Conservation (phyloP, 1,139 yeast genomes). For the Yamadazyma mexicana region DNA sequence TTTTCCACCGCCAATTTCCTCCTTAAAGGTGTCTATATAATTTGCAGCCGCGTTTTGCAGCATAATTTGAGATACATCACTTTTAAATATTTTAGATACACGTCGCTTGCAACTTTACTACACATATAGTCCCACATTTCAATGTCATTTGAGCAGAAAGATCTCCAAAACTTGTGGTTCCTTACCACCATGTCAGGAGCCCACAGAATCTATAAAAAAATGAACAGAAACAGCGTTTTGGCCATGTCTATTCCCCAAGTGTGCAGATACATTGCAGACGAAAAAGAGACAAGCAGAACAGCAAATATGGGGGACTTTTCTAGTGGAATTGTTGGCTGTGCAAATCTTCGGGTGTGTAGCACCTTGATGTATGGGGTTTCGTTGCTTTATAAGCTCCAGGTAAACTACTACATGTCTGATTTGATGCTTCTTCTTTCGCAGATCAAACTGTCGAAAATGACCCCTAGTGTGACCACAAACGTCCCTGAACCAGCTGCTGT, state of each 20-base stretch:
- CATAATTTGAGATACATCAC: conserved; percentile 3
- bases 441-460: background rate
- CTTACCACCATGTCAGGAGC: conserved; percentile 5
- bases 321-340: background rate
- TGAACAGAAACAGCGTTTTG: conserved; percentile 25
- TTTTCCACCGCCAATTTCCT: too few relatives aligned
- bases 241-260: conserved; percentile 48
- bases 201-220: conserved; percentile 22
- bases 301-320: background rate
- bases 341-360: conserved; percentile 35
- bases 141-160: conserved; percentile 8
- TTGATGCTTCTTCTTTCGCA: conserved; percentile 8
- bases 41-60: too few relatives aligned
- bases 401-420: conserved; percentile 33
- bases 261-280: conserved; percentile 35
- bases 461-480: background rate
- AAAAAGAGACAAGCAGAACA: conserved; percentile 11
- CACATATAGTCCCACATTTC: too few relatives aligned
- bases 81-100: too few relatives aligned
- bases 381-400: conserved; percentile 52
- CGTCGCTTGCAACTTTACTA: too few relatives aligned
- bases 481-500: too few relatives aligned
- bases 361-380: conserved; percentile 58
- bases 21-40: too few relatives aligned
- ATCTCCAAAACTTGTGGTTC: conserved; percentile 12